phyloP scores from a whole-genome alignment of 139 green algal species.

The Chlorella sp. region DNA sequence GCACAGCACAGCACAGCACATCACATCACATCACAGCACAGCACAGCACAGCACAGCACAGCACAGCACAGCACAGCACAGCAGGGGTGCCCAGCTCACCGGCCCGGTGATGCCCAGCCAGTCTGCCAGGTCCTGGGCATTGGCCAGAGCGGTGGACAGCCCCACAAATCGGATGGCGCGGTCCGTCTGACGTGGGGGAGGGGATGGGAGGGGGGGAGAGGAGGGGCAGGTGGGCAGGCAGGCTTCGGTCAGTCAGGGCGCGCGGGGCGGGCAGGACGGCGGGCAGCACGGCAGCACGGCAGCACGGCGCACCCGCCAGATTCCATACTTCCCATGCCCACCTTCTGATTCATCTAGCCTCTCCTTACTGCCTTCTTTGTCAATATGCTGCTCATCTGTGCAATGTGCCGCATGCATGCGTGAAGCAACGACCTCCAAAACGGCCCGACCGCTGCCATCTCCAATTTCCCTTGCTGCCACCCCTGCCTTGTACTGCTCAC shows the following conservation, averaged over 20 bases:
- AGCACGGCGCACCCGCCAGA: background rate
- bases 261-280: background rate
- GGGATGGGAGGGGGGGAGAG: background rate
- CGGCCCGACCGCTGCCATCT: constrained; percentile 72
- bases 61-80: background rate
- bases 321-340: background rate
- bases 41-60: no score
- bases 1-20: no score
- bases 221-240: background rate
- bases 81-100: constrained; percentile 18
- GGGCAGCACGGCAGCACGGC: background rate
- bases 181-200: constrained; percentile 49
- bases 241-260: no score
- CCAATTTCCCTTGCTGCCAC: no score
- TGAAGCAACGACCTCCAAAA: constrained; percentile 95
- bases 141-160: constrained; percentile 95
- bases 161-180: constrained; percentile 89
- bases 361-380: no score
- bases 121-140: constrained; percentile 93
- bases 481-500: background rate
- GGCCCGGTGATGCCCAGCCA: constrained; percentile 88
- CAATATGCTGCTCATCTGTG: background rate
- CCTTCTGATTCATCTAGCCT: no score
- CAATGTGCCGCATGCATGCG: constrained; percentile 88
- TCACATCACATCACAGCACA: no score